A percentile compares a stretch with the other conserved stretches of the same genome.
Evolutionary conservation across 2,329 filamentous ascomycete genomes (phyloP).

Genomic region (Teratosphaeria gauchensis): DNA sequence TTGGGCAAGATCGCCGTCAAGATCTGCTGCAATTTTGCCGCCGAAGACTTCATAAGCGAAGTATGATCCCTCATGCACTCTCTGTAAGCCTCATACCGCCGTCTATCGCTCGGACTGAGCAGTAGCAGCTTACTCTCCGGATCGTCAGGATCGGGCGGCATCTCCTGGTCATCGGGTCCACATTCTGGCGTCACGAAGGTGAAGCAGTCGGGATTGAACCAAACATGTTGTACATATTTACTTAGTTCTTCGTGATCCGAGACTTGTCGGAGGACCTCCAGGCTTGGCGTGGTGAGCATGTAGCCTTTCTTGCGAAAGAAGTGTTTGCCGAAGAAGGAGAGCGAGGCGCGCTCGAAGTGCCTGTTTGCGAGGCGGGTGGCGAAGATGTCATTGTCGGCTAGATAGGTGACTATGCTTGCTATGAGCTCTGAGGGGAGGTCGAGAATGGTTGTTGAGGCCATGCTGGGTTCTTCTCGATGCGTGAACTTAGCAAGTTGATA

Average conservation of each 20-base stretch:
- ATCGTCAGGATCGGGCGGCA: slow-evolving; percentile 8
- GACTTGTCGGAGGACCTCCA: slow-evolving; percentile 15
- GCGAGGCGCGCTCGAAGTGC: slow-evolving; percentile 15
- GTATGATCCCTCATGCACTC: slow-evolving; percentile 15
- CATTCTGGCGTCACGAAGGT: slow-evolving; percentile 11
- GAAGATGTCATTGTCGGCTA: slow-evolving; percentile 16
- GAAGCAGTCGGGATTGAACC: slow-evolving; percentile 24
- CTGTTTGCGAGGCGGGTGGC: slow-evolving; percentile 11
- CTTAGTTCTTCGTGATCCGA: slow-evolving; percentile 16
- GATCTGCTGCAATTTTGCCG: slow-evolving; percentile 5
- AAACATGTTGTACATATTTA: slow-evolving; percentile 22
- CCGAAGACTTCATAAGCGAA: slow-evolving; percentile 6
- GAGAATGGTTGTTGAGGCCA: slow-evolving; percentile 6
- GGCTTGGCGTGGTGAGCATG: slow-evolving; percentile 17
- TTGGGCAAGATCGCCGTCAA: slow-evolving; percentile 11
- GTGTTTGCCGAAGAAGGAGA: slow-evolving; percentile 17
- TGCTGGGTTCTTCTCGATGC: background rate
- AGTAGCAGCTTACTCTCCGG: slow-evolving; percentile 7
- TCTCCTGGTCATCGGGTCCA: slow-evolving; percentile 11
- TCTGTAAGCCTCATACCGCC: slow-evolving; percentile 12
- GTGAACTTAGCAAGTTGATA: background rate
- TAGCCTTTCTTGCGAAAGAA: slow-evolving; percentile 27
- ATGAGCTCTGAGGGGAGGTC: slow-evolving; percentile 21
- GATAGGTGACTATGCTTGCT: slow-evolving; percentile 12
- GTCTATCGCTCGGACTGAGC: slow-evolving; percentile 4